A percentile compares a stretch with the other conserved stretches of the same genome.
These are phyloP conservation scores for Draba incana DNA, from an alignment of 345 rosid species.

Conservation along the genomic window DNA sequence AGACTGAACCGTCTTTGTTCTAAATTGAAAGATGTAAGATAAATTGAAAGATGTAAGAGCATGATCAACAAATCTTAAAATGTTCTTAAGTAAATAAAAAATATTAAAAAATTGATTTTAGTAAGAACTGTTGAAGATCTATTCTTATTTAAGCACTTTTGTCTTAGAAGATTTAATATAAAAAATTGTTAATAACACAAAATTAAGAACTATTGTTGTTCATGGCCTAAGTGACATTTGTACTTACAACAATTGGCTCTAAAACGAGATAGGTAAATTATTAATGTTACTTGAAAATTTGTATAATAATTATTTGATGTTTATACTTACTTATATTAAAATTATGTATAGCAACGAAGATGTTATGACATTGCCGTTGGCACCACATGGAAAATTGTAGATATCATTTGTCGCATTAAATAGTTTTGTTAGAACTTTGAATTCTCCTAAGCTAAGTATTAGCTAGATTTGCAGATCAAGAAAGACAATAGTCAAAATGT, in stretches of 20 bases:
- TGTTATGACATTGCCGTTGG: conserved; percentile 6
- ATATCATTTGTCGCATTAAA: conserved; percentile 5
- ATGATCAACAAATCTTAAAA: too few species aligned
- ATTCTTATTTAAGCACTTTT: too few species aligned
- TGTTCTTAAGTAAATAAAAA: too few species aligned
- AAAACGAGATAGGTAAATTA: neutral
- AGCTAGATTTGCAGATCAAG: conserved; percentile 17
- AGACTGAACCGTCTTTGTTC: too few species aligned
- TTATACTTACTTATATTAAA: too few species aligned
- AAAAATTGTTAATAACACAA: too few species aligned
- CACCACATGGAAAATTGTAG: neutral
- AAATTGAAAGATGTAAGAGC: too few species aligned
- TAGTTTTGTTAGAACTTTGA: conserved; percentile 14
- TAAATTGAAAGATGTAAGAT: neutral
- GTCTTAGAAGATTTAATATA: too few species aligned
- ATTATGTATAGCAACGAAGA: neutral
- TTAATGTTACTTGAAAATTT: neutral
- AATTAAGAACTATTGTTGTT: too few species aligned
- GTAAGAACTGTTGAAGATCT: too few species aligned
- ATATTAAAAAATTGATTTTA: too few species aligned
- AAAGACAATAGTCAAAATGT: conserved; percentile 15
- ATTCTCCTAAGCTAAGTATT: neutral
- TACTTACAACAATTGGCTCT: neutral
- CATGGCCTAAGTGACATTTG: too few species aligned
- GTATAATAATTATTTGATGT: neutral